Evolutionary conservation across 495 filamentous ascomycete genomes (phyloP).

Genomic region (Podospora anserina): DNA sequence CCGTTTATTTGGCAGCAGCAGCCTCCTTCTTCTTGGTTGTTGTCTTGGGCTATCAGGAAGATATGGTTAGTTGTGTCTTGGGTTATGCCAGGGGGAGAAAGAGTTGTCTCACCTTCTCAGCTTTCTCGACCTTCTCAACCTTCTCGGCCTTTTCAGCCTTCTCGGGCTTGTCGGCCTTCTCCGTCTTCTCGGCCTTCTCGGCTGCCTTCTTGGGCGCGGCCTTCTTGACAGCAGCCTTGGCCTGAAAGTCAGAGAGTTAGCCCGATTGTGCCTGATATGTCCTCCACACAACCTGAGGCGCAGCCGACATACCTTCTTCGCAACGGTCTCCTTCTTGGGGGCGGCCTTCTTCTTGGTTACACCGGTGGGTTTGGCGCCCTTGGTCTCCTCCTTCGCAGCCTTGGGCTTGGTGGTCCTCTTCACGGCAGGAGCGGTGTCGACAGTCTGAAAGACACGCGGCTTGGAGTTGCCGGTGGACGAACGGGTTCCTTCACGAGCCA

Average conservation of each 20-base stretch:
- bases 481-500: slow-evolving; percentile 57
- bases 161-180: slow-evolving; percentile 10
- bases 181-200: slow-evolving; percentile 27
- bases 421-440: slow-evolving; percentile 50
- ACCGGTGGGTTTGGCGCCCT: slow-evolving; percentile 50
- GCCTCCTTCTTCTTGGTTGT: slow-evolving; percentile 40
- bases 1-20: slow-evolving; percentile 22
- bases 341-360: slow-evolving; percentile 55
- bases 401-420: slow-evolving; percentile 45
- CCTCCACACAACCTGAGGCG: not conserved
- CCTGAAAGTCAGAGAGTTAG: slow-evolving; percentile 27
- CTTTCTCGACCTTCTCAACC: slow-evolving; percentile 20
- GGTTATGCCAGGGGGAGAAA: not conserved
- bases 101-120: slow-evolving; percentile 22
- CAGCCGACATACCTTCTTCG: slow-evolving; percentile 43
- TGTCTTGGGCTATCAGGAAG: slow-evolving; percentile 37
- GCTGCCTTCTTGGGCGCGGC: slow-evolving; percentile 24
- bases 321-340: slow-evolving; percentile 47
- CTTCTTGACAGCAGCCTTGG: slow-evolving; percentile 50
- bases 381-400: slow-evolving; percentile 38
- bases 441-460: slow-evolving; percentile 51
- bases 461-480: slow-evolving; percentile 54
- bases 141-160: slow-evolving; percentile 18
- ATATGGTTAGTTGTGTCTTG: slow-evolving; percentile 9
- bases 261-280: not conserved